phyloP scores from a whole-genome alignment of 2,329 filamentous ascomycete species.

The Fusarium avenaceum region DNA sequence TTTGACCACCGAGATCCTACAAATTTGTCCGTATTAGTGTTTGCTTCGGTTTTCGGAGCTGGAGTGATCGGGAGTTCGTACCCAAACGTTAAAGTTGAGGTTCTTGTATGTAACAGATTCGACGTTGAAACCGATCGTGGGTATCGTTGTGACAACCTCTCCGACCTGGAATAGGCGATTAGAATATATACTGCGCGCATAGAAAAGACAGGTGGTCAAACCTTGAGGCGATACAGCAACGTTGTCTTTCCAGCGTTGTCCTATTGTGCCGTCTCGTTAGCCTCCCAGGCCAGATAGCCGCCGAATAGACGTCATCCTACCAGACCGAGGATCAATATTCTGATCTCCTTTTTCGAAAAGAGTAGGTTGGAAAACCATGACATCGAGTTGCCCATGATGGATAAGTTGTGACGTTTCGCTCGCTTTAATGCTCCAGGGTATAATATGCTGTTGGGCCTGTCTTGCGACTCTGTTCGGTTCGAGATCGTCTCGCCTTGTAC shows the following conservation, averaged over 20 bases:
- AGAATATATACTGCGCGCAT: slow-evolving; percentile 17
- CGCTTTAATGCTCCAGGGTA: slow-evolving; percentile 25
- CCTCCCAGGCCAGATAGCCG: slow-evolving; percentile 28
- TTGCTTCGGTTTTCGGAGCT: background rate
- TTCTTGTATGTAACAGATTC: slow-evolving; percentile 99
- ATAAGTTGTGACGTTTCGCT: slow-evolving; percentile 28
- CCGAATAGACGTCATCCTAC: slow-evolving; percentile 64
- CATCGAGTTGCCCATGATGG: slow-evolving; percentile 73
- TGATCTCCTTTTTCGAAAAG: slow-evolving; percentile 97
- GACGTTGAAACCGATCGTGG: slow-evolving; percentile 99
- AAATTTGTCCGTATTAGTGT: slow-evolving; percentile 28
- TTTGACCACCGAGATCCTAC: slow-evolving; percentile 94
- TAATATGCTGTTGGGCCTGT: slow-evolving; percentile 12
- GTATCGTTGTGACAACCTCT: slow-evolving; percentile 98
- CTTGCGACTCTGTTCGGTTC: slow-evolving; percentile 9
- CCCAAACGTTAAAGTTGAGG: slow-evolving; percentile 98
- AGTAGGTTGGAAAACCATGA: slow-evolving; percentile 80
- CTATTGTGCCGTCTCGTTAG: slow-evolving; percentile 60
- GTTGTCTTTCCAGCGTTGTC: slow-evolving; percentile 99
- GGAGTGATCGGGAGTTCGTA: slow-evolving; percentile 59
- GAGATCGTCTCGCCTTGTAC: slow-evolving; percentile 25
- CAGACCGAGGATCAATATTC: slow-evolving; percentile 93
- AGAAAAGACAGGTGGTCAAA: slow-evolving; percentile 53
- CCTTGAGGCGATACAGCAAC: slow-evolving; percentile 94
- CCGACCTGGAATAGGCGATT: slow-evolving; percentile 77